Conservation (phyloP, 176 grass and related monocot species). For the Aegilops sharonensis region DNA sequence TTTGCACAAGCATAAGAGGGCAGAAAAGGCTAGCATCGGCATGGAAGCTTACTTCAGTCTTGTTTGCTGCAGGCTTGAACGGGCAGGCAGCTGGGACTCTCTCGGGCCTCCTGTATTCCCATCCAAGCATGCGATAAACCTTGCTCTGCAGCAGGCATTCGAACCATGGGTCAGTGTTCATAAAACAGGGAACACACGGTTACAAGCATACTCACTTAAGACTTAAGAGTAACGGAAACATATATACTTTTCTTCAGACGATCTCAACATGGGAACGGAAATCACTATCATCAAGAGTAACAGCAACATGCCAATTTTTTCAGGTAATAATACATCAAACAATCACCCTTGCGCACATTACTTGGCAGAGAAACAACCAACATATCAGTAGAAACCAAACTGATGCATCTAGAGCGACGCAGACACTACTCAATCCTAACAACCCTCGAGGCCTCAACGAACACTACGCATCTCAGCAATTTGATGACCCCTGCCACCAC, state of each 20-base stretch:
- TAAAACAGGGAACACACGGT: neutral
- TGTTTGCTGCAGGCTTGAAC: constrained; percentile 64
- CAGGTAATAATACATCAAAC: neutral
- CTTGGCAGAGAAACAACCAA: neutral
- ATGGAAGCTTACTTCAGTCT: constrained; percentile 47
- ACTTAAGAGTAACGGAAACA: no score
- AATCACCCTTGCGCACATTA: neutral
- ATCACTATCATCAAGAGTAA: neutral
- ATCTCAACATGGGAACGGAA: no score
- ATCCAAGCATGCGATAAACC: constrained; percentile 82
- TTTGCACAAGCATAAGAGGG: neutral
- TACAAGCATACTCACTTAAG: neutral
- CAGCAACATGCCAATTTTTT: neutral
- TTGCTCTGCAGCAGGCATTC: constrained; percentile 45
- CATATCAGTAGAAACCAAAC: no score
- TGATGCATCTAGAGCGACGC: no score
- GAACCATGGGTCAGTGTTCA: neutral
- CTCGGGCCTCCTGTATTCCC: constrained; percentile 88
- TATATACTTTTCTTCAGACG: no score
- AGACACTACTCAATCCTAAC: no score
- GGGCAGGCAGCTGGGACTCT: constrained; percentile 84
- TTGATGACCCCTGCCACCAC: neutral
- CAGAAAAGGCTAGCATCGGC: neutral
- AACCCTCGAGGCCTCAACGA: neutral
- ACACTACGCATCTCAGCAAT: neutral